Evolutionary conservation across 2,329 filamentous ascomycete species (phyloP).

Genomic region (Colletotrichum endophyticum): DNA sequence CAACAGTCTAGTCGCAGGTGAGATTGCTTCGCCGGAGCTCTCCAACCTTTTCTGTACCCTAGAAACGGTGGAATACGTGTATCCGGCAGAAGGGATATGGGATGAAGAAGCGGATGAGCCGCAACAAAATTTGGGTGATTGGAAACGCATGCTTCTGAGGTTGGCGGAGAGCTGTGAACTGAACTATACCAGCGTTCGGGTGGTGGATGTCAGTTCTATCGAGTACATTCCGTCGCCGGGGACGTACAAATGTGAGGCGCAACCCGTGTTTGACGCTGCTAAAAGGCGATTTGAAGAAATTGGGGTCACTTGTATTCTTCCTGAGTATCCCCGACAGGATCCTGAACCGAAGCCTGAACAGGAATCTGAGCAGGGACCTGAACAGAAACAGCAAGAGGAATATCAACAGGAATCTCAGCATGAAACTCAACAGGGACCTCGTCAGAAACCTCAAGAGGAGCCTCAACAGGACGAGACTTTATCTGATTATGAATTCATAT

Average conservation of each 20-base stretch:
- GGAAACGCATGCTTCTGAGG: not conserved
- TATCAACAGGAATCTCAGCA: too few relatives aligned
- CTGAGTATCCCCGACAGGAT: fast-evolving
- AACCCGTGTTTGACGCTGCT: not conserved
- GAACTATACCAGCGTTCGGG: not conserved
- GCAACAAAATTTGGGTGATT: not conserved
- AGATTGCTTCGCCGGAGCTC: not conserved
- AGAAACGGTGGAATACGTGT: not conserved
- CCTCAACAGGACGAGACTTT: not conserved
- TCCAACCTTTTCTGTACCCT: not conserved
- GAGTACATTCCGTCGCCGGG: not conserved
- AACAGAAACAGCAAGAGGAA: not conserved
- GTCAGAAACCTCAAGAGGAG: not conserved
- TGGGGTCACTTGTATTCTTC: not conserved
- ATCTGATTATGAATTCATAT: not conserved
- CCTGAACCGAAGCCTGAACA: not conserved
- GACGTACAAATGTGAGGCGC: not conserved
- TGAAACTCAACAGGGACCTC: not conserved
- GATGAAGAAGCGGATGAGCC: not conserved
- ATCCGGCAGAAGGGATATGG: not conserved
- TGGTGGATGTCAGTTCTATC: not conserved
- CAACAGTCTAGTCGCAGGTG: not conserved
- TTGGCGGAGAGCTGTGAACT: not conserved
- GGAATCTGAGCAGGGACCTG: not conserved
- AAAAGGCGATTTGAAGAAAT: not conserved